Evolutionary conservation across 2,329 filamentous ascomycete species (phyloP).

Genomic region (Aspergillus calidoustus): DNA sequence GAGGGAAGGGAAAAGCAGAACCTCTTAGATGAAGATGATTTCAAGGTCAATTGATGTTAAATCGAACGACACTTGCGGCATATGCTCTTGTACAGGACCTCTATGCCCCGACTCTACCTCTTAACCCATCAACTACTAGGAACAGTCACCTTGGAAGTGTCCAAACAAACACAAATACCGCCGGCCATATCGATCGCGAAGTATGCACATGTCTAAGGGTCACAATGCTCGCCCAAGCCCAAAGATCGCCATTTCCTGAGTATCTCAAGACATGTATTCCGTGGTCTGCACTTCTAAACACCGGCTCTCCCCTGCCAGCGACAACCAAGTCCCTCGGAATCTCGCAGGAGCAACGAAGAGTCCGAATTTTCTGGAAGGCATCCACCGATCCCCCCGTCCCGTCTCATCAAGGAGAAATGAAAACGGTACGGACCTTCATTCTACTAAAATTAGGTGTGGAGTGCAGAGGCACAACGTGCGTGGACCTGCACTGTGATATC

Average conservation of each 20-base stretch:
- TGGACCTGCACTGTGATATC: constrained; percentile 17
- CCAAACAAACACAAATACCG: neutral
- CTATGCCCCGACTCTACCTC: neutral
- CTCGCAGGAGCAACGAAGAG: neutral
- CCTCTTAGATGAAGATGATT: too few relatives aligned
- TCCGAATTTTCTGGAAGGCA: constrained; percentile 13
- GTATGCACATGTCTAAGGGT: neutral
- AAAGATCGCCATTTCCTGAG: neutral
- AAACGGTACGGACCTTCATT: constrained; percentile 10
- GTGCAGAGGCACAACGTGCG: constrained; percentile 8
- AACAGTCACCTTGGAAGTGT: too few relatives aligned
- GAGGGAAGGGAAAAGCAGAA: too few relatives aligned
- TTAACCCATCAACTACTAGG: neutral
- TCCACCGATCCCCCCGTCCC: constrained; percentile 25
- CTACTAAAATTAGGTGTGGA: constrained; percentile 13
- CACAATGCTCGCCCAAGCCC: neutral
- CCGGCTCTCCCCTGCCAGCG: neutral
- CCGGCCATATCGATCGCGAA: too few relatives aligned
- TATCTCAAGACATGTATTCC: neutral
- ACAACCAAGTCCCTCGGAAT: neutral
- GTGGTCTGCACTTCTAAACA: neutral
- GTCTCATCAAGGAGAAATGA: neutral
- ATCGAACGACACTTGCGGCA: too few relatives aligned
- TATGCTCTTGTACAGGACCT: too few relatives aligned
- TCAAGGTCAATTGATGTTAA: too few relatives aligned